Percentiles rank a stretch among this genome's conserved stretches.
phyloP scores from a whole-genome alignment of 2,329 filamentous ascomycete species.

The Coniochaeta ligniaria region DNA sequence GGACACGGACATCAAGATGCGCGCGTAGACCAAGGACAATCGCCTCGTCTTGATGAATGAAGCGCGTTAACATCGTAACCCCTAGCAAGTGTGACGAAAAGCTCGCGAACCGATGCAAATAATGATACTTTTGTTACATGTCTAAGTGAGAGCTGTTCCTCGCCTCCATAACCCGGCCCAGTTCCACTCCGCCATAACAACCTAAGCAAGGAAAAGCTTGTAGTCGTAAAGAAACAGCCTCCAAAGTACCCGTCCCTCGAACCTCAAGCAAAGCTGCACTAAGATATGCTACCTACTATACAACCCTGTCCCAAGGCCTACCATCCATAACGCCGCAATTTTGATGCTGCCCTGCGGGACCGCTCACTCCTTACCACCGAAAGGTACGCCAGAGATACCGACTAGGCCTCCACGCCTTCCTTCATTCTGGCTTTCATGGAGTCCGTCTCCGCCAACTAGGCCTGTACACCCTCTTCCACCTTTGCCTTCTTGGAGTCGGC shows the following conservation, averaged over 20 bases:
- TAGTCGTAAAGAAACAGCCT: neutral
- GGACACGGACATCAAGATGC: no score
- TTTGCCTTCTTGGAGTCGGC: constrained; percentile 29
- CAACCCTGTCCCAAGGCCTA: neutral
- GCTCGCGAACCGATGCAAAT: neutral
- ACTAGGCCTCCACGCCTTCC: neutral
- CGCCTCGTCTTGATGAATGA: no score
- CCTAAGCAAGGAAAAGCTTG: neutral
- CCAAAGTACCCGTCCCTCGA: neutral
- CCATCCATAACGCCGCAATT: neutral
- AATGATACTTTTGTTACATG: neutral
- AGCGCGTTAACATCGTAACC: no score
- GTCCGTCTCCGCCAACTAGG: neutral
- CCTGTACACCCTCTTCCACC: constrained; percentile 16
- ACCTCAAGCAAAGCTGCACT: neutral
- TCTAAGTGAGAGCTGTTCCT: neutral
- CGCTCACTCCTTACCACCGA: neutral
- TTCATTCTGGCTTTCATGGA: neutral
- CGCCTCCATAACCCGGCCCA: neutral
- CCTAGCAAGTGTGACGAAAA: neutral
- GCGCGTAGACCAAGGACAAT: no score
- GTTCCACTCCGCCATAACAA: neutral
- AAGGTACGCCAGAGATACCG: neutral
- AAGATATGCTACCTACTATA: neutral
- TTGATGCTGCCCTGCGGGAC: neutral